phyloP scores from a whole-genome alignment of 108 stramenopile genomes.

The Fragilariopsis cylindrus region DNA sequence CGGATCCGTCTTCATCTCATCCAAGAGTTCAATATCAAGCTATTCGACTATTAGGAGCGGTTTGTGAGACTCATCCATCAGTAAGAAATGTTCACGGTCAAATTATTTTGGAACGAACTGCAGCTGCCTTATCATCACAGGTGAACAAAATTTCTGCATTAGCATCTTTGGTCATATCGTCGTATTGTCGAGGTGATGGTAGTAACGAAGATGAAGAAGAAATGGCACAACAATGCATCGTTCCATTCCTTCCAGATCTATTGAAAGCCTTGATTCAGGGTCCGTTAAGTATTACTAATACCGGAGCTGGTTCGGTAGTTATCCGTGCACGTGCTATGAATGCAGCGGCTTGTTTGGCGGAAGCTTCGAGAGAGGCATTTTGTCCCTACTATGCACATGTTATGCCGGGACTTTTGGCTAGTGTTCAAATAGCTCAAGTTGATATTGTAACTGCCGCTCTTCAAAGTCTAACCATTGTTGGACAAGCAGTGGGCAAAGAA shows the following conservation, averaged over 20 bases:
- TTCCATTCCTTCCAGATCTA: slow-evolving; percentile 50
- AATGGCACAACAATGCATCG: slow-evolving; percentile 32
- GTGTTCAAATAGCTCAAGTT: slow-evolving; percentile 23
- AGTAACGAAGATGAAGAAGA: slow-evolving; percentile 28
- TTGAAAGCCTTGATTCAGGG: slow-evolving; percentile 53
- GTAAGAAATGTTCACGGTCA: slow-evolving; percentile 26
- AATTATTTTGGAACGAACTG: slow-evolving; percentile 40
- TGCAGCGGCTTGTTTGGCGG: slow-evolving; percentile 69
- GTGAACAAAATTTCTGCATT: slow-evolving; percentile 63
- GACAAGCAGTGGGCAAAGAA: slow-evolving; percentile 64
- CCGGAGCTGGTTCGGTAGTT: slow-evolving; percentile 42
- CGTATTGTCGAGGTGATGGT: slow-evolving; percentile 58
- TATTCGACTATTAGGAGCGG: slow-evolving; percentile 59
- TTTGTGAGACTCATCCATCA: slow-evolving; percentile 46
- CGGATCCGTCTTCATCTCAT: slow-evolving; percentile 21
- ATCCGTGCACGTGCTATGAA: slow-evolving; percentile 67
- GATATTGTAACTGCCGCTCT: slow-evolving; percentile 66
- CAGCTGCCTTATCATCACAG: slow-evolving; percentile 35
- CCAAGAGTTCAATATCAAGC: slow-evolving; percentile 65
- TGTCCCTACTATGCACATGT: slow-evolving; percentile 55
- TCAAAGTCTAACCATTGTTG: slow-evolving; percentile 76
- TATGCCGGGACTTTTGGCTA: slow-evolving; percentile 60
- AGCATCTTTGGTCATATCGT: slow-evolving; percentile 61
- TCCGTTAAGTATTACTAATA: slow-evolving; percentile 49
- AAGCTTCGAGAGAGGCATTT: slow-evolving; percentile 65